Conservation (phyloP, 1,284 basidiomycete species). For the Ganoderma meredithae region DNA sequence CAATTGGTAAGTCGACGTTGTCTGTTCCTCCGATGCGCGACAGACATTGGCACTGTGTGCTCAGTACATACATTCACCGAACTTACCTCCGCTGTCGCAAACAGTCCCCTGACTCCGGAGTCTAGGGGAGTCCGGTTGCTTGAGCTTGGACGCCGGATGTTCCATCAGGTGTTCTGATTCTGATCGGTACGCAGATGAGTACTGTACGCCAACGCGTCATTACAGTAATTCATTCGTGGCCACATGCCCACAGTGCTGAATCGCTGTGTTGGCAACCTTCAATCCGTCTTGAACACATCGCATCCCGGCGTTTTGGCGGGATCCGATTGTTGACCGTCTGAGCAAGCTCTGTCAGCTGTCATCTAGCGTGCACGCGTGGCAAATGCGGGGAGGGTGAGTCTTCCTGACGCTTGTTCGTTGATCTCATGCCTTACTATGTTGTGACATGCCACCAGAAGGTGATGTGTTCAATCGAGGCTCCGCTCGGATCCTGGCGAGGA, state of each 20-base stretch:
- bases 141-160: slow-evolving; percentile 1
- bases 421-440: not conserved
- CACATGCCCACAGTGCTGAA: not conserved
- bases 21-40: not conserved
- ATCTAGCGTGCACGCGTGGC: not conserved
- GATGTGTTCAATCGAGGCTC: slow-evolving; percentile 7
- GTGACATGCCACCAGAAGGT: slow-evolving; percentile 2
- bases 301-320: not conserved
- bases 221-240: not conserved
- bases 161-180: slow-evolving; percentile 28
- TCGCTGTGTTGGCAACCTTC: not conserved
- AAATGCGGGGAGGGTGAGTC: not conserved
- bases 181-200: slow-evolving; percentile 14
- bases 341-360: not conserved
- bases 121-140: not conserved
- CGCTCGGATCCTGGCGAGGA: not conserved
- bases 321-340: not conserved
- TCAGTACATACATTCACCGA: not conserved
- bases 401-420: not conserved
- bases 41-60: too few species aligned
- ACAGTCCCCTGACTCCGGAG: not conserved
- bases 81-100: slow-evolving; percentile 13
- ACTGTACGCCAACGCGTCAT: slow-evolving; percentile 2
- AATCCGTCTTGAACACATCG: not conserved
- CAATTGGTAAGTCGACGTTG: not conserved